Evolutionary conservation across 1,139 yeast species (phyloP).

Genomic region (Ogataea hybrid): DNA sequence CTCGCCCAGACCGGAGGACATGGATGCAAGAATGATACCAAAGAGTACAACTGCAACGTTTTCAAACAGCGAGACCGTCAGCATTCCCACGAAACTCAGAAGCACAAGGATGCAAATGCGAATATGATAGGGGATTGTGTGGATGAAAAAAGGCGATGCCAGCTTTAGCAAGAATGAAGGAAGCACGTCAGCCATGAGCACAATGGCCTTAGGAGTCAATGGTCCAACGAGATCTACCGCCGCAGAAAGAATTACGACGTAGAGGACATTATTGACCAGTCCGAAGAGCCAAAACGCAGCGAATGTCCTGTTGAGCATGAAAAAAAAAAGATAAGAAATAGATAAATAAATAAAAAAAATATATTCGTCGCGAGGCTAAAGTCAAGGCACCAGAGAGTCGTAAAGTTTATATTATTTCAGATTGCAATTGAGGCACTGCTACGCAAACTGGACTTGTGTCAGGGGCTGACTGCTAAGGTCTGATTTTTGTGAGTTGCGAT

Average conservation of each 20-base stretch:
- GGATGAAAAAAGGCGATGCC: slow-evolving; percentile 77
- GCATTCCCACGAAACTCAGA: slow-evolving; percentile 75
- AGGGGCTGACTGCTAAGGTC: too few species aligned
- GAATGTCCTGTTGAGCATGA: slow-evolving; percentile 34
- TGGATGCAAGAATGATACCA: slow-evolving; percentile 81
- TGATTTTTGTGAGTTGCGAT: too few species aligned
- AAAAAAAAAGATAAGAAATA: background rate
- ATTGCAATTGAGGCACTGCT: too few species aligned
- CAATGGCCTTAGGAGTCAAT: slow-evolving; percentile 78
- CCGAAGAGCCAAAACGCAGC: slow-evolving; percentile 80
- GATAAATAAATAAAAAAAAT: background rate
- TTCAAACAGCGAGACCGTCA: slow-evolving; percentile 50
- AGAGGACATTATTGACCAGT: slow-evolving; percentile 78
- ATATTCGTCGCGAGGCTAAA: background rate
- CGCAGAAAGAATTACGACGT: slow-evolving; percentile 88
- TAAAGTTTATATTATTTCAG: too few species aligned
- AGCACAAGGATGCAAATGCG: slow-evolving; percentile 53
- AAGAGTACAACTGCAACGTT: slow-evolving; percentile 40
- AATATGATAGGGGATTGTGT: slow-evolving; percentile 59
- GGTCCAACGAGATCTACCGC: slow-evolving; percentile 91
- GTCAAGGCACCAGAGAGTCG: too few species aligned
- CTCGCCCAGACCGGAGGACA: slow-evolving; percentile 89
- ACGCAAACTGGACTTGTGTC: too few species aligned
- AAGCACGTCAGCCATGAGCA: slow-evolving; percentile 78
- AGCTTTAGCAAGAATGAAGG: slow-evolving; percentile 78